Evolutionary conservation across 2,329 filamentous ascomycete species (phyloP).

Genomic region (Hypoxylon sp.): DNA sequence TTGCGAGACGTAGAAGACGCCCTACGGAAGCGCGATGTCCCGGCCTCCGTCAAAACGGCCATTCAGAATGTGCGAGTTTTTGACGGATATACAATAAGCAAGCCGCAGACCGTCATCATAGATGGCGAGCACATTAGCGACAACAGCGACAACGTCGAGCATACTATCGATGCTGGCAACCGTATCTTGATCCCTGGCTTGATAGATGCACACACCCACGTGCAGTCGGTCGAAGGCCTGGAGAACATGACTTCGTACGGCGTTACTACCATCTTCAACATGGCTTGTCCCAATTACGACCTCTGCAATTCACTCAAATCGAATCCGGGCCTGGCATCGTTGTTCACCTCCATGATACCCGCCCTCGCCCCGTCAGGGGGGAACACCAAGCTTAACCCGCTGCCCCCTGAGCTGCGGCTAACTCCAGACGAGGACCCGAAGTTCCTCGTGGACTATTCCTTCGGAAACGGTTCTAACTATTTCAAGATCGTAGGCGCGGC

Average conservation of each 20-base stretch:
- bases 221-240: slow-evolving; percentile 43
- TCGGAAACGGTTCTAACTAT: slow-evolving; percentile 46
- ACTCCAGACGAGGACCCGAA: slow-evolving; percentile 34
- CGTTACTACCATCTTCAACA: slow-evolving; percentile 50
- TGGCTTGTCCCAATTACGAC: slow-evolving; percentile 48
- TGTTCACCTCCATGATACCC: slow-evolving; percentile 35
- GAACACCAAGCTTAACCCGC: slow-evolving; percentile 38
- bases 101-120: slow-evolving; percentile 39
- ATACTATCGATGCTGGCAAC: slow-evolving; percentile 47
- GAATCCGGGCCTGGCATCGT: slow-evolving; percentile 35
- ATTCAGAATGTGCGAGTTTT: slow-evolving; percentile 46
- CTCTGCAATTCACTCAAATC: slow-evolving; percentile 41
- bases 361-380: slow-evolving; percentile 29
- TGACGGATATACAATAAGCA: slow-evolving; percentile 34
- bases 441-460: slow-evolving; percentile 40
- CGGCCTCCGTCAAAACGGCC: slow-evolving; percentile 33
- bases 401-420: slow-evolving; percentile 33
- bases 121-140: slow-evolving; percentile 42
- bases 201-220: slow-evolving; percentile 53
- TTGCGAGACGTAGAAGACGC: slow-evolving; percentile 22
- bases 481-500: slow-evolving; percentile 41
- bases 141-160: slow-evolving; percentile 19
- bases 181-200: slow-evolving; percentile 51
- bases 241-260: slow-evolving; percentile 49
- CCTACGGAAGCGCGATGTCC: slow-evolving; percentile 32